Evolutionary conservation across 257 asterid species (phyloP).

Genomic region (Eustoma russellianum): DNA sequence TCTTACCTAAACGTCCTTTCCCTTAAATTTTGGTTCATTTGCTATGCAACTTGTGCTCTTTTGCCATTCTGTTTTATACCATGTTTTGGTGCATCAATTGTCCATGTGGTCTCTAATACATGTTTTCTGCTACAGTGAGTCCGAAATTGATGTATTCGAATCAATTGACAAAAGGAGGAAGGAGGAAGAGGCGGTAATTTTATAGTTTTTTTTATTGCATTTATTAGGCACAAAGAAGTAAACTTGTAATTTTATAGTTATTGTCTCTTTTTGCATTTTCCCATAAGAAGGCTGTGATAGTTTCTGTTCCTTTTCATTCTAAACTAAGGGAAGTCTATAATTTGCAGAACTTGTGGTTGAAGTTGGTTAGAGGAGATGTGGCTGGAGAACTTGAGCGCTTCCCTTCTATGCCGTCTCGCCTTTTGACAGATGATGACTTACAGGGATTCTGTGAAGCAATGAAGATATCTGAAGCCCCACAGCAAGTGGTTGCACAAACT

Average conservation of each 20-base stretch:
- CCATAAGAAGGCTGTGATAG: not conserved
- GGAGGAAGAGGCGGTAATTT: conserved; percentile 71
- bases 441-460: conserved; percentile 75
- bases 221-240: too few relatives aligned
- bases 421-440: conserved; percentile 68
- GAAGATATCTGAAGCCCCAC: conserved; percentile 63
- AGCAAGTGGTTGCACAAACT: conserved; percentile 32
- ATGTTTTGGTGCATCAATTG: not conserved
- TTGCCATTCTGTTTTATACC: too few relatives aligned
- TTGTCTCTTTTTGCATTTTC: conserved; percentile 8
- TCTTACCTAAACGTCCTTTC: not conserved
- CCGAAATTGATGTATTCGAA: conserved; percentile 94
- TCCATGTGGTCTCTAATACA: conserved; percentile 10
- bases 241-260: conserved; percentile 34
- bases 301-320: conserved; percentile 4
- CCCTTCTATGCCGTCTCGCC: conserved; percentile 86
- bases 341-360: conserved; percentile 68
- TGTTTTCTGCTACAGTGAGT: conserved; percentile 45
- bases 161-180: conserved; percentile 72
- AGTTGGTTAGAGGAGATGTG: conserved; percentile 32
- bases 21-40: not conserved
- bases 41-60: not conserved
- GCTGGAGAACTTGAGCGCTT: conserved; percentile 38
- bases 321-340: conserved; percentile 5
- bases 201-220: too few relatives aligned